Conservation (phyloP, 345 rosid species). For the Mercurialis annua region DNA sequence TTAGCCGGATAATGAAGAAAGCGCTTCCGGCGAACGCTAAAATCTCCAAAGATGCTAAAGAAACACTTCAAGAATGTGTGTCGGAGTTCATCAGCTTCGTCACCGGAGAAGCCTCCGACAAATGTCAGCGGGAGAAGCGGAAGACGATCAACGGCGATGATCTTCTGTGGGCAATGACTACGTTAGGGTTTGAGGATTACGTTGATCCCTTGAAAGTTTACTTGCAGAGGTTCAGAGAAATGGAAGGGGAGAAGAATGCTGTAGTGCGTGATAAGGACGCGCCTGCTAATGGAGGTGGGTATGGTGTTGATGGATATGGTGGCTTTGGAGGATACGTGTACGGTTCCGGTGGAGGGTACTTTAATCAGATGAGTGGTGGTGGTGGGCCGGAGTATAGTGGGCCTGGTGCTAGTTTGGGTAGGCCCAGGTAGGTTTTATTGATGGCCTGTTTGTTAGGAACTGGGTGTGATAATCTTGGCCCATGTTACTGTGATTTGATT, state of each 20-base stretch:
- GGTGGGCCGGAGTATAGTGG: slow-evolving; percentile 16
- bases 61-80: slow-evolving; percentile 26
- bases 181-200: slow-evolving; percentile 21
- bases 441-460: background rate
- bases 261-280: slow-evolving; percentile 23
- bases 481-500: background rate
- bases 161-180: slow-evolving; percentile 28
- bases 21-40: slow-evolving; percentile 25
- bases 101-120: slow-evolving; percentile 27
- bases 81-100: slow-evolving; percentile 29
- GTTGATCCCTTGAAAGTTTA: slow-evolving; percentile 23
- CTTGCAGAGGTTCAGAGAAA: slow-evolving; percentile 24
- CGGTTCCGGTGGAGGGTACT: slow-evolving; percentile 19
- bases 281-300: slow-evolving; percentile 9
- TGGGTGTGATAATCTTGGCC: background rate
- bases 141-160: slow-evolving; percentile 28
- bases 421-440: slow-evolving; percentile 1
- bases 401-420: slow-evolving; percentile 8
- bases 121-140: slow-evolving; percentile 27
- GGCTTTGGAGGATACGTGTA: slow-evolving; percentile 17
- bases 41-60: slow-evolving; percentile 28
- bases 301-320: background rate
- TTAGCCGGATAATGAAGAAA: slow-evolving; percentile 25
- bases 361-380: slow-evolving; percentile 9
- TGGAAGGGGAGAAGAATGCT: slow-evolving; percentile 23